Base-by-base conservation (phyloP, 1,139 yeast genomes). In the Entelexis paramagnoliae region DNA sequence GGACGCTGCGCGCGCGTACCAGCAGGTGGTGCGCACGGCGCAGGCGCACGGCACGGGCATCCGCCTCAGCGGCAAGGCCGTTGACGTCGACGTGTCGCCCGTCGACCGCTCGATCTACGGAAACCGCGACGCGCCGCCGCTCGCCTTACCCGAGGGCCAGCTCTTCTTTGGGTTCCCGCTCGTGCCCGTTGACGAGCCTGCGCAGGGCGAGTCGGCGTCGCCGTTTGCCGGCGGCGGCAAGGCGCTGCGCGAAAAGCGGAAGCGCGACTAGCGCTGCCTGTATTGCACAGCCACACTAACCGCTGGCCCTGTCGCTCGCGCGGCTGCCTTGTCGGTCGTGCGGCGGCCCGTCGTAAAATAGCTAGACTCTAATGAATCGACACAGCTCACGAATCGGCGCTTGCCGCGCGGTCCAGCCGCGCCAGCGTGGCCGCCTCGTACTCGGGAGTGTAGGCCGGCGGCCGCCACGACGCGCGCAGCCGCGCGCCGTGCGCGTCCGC, bases 161-260 rank as follows among this genome's bases (percentile, higher is more conserved):
- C 72, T 91, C 19, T 91, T 91, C 65, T 89, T 93, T 66, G 99
- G 99, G 1, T 91, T 82, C 66, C 96, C 97, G 0, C 78, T 85
- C 4, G 77, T 80, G 4, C 81, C 88, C n/a, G 83, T 88, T 10
- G 75, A 74, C 19, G 75, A 73, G 44, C 36, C 34, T 13, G 74
- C 69, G 29, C 68, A 66, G 0, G 70, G 64, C 8, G 71, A 64
- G n/a, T 72, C 68, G 14, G 64, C 64, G 13, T 72, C 70, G 34
- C 64, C 65, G 13, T 85, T 83, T 55, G 41, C 51, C 10, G 69
- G 68, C 2, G 53, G 56, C 22, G 69, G 69, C 60, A 66, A 52
- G 62, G 76, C 87, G 0, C 71, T 87, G 53, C 76, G 96, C 61
- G 83, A 80, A 59, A 49, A 49, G 49, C 53, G 53, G 19, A 51